Conservation (phyloP, 352 stramenopile species). For the Phytophthora palmivora region DNA sequence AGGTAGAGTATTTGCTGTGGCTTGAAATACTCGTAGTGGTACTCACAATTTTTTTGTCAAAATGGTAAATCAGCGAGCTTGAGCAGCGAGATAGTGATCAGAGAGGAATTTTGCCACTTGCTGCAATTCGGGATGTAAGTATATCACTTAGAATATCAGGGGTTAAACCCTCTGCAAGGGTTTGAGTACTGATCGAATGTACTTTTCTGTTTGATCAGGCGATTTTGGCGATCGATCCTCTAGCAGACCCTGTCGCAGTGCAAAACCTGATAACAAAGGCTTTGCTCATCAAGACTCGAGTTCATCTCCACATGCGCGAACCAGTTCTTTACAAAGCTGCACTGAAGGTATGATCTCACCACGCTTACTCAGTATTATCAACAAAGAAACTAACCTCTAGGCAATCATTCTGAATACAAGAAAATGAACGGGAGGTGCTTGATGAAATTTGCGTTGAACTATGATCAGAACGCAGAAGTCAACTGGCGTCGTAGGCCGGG, state of each 20-base stretch:
- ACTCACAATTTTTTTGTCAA: not conserved
- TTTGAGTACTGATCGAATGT: slow-evolving; percentile 1
- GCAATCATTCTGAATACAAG: slow-evolving; percentile 24
- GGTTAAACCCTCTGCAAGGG: too few species aligned
- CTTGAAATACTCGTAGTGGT: not conserved
- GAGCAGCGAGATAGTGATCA: slow-evolving; percentile 54
- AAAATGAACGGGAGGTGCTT: slow-evolving; percentile 72
- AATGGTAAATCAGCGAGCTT: slow-evolving; percentile 70
- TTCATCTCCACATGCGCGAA: slow-evolving; percentile 58
- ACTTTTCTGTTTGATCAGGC: slow-evolving; percentile 22
- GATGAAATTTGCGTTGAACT: slow-evolving; percentile 86
- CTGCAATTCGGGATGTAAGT: slow-evolving; percentile 29
- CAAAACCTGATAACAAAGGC: slow-evolving; percentile 46
- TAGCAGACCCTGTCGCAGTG: slow-evolving; percentile 46
- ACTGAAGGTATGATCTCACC: slow-evolving; percentile 45
- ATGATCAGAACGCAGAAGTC: slow-evolving; percentile 63
- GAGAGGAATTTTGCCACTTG: slow-evolving; percentile 53
- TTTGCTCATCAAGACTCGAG: slow-evolving; percentile 46
- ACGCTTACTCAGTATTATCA: too few species aligned
- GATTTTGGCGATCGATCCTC: slow-evolving; percentile 53
- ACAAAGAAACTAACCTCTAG: not conserved
- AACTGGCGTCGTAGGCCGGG: slow-evolving; percentile 45
- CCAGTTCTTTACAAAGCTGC: slow-evolving; percentile 62
- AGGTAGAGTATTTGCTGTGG: slow-evolving; percentile 40
- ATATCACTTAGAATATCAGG: not conserved